These are phyloP conservation scores for Vigna trinervia DNA, from an alignment of 306 rosid genomes.

Conservation along the genomic window DNA sequence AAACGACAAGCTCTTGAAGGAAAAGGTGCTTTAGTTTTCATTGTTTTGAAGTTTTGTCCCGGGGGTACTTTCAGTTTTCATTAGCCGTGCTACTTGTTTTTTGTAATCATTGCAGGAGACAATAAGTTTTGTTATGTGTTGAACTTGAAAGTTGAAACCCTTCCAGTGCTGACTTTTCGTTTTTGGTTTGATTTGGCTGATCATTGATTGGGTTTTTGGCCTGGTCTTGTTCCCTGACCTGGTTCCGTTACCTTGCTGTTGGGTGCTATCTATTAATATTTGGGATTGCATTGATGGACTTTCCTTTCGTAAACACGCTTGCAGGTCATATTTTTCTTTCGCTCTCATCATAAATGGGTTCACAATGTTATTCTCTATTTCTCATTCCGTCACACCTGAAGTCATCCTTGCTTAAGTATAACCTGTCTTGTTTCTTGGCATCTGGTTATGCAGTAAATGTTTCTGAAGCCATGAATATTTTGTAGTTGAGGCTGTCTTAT, in stretches of 20 bases:
- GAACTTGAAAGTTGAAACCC: slow-evolving; percentile 4
- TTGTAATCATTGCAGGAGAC: not conserved
- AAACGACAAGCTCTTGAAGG: slow-evolving; percentile 73
- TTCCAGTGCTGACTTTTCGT: slow-evolving; percentile 8
- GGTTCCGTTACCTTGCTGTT: not conserved
- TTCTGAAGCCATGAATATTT: not conserved
- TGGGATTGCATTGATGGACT: slow-evolving; percentile 23
- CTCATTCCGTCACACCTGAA: not conserved
- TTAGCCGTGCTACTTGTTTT: not conserved
- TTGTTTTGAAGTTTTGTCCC: not conserved
- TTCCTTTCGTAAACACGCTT: not conserved
- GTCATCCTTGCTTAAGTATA: not conserved
- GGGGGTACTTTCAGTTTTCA: not conserved
- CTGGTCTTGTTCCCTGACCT: slow-evolving; percentile 27
- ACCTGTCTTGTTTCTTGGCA: not conserved
- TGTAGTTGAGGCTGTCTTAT: not conserved
- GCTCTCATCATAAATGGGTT: slow-evolving; percentile 10
- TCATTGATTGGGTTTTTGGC: slow-evolving; percentile 11
- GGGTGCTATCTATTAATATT: not conserved
- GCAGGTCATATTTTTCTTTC: slow-evolving; percentile 6
- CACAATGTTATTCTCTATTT: not conserved
- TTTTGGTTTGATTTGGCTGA: not conserved
- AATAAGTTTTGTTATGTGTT: slow-evolving; percentile 4
- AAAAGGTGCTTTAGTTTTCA: slow-evolving; percentile 62
- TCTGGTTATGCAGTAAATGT: not conserved